Conservation (phyloP, 257 asterid genomes). For the Apocynum venetum region DNA sequence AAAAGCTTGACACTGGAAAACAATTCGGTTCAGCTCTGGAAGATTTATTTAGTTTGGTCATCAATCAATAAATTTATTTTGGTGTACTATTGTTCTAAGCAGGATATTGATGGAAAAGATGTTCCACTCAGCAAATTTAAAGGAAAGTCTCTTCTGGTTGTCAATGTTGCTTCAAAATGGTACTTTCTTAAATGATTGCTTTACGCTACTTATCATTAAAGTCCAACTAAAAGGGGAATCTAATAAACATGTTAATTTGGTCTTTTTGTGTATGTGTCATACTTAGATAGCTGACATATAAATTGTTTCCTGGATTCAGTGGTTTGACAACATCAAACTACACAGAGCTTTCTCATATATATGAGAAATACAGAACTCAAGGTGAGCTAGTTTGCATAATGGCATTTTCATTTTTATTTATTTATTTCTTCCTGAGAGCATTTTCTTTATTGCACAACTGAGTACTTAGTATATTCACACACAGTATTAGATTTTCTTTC, state of each 20-base stretch:
- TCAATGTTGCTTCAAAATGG: slow-evolving; percentile 97
- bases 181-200: slow-evolving; percentile 18
- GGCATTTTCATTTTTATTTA: not conserved
- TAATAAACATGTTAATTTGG: not conserved
- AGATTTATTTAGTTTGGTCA: not conserved
- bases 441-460: not conserved
- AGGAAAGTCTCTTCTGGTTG: slow-evolving; percentile 72
- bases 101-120: slow-evolving; percentile 85
- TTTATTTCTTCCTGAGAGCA: not conserved
- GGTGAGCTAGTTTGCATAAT: slow-evolving; percentile 41
- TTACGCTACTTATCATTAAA: not conserved
- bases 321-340: slow-evolving; percentile 92
- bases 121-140: slow-evolving; percentile 76
- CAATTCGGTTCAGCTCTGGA: not conserved
- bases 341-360: slow-evolving; percentile 69
- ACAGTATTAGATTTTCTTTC: not conserved
- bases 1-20: not conserved
- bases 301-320: slow-evolving; percentile 43
- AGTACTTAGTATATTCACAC: not conserved
- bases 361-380: slow-evolving; percentile 81
- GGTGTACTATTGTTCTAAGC: slow-evolving; percentile 14
- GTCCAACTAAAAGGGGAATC: not conserved
- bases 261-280: not conserved
- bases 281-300: slow-evolving; percentile 27
- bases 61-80: not conserved